Evolutionary conservation across 495 filamentous ascomycete genomes (phyloP).

Genomic region (Penicillium paradoxum): DNA sequence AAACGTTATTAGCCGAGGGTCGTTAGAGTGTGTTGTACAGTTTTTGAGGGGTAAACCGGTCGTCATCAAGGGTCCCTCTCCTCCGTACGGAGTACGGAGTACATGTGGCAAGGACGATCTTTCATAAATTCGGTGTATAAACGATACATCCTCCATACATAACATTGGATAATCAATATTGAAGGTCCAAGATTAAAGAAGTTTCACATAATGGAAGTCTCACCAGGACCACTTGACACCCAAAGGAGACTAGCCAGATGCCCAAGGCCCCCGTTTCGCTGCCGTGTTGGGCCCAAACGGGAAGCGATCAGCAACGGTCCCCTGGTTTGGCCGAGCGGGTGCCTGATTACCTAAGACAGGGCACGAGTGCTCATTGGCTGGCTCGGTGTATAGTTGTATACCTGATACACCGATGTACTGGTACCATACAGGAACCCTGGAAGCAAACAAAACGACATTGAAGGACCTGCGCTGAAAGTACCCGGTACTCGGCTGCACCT

Average conservation of each 20-base stretch:
- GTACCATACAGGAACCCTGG: neutral
- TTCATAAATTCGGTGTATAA: neutral
- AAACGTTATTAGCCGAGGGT: neutral
- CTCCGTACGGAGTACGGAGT: no score
- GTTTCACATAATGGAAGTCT: conserved; percentile 1
- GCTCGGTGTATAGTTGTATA: neutral
- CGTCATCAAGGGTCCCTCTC: conserved; percentile 1
- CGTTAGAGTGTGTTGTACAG: neutral
- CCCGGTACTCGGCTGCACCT: neutral
- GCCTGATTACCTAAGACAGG: conserved; percentile 19
- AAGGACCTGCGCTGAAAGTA: neutral
- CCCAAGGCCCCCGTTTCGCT: conserved; percentile 1
- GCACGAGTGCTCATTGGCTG: neutral
- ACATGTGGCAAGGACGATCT: conserved; percentile 1
- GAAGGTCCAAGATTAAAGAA: neutral
- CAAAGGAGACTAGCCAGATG: neutral
- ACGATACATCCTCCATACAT: neutral
- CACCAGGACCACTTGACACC: neutral
- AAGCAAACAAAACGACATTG: neutral
- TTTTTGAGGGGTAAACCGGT: neutral
- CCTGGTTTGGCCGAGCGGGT: conserved; percentile 9
- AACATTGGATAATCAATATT: neutral
- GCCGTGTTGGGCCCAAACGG: conserved; percentile 14
- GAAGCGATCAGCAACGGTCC: conserved; percentile 9
- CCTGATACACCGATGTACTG: neutral